A percentile compares a stretch with the other conserved stretches of the same genome.
Conservation (phyloP, 2,329 filamentous ascomycete genomes). For the Orbilia quercus region DNA sequence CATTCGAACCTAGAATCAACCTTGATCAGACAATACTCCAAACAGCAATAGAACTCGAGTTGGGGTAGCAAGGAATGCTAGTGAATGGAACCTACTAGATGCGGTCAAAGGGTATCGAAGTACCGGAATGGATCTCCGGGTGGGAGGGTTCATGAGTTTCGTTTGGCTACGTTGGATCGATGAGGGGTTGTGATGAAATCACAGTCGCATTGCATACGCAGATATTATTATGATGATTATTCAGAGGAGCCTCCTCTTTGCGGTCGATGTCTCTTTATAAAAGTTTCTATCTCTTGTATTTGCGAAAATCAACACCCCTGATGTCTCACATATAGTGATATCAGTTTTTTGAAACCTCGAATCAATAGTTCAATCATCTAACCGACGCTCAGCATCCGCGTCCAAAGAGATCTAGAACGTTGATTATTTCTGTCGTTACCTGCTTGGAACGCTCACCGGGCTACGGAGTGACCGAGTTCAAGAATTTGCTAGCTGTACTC, state of each 20-base stretch:
- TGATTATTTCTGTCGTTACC: too few relatives aligned
- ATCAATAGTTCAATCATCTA: too few relatives aligned
- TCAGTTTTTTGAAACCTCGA: too few relatives aligned
- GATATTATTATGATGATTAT: background rate
- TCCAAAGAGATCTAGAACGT: too few relatives aligned
- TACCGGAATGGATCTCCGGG: conserved; percentile 19
- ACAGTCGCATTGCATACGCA: background rate
- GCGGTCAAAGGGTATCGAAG: conserved; percentile 20
- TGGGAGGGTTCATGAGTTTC: too few relatives aligned
- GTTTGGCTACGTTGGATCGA: background rate
- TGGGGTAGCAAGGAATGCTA: background rate
- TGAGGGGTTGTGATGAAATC: background rate
- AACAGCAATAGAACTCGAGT: too few relatives aligned
- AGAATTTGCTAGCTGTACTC: too few relatives aligned
- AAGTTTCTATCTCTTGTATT: background rate
- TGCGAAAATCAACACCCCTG: background rate
- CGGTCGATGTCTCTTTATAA: background rate
- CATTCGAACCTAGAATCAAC: background rate
- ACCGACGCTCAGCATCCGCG: too few relatives aligned
- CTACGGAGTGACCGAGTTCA: too few relatives aligned
- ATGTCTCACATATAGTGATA: background rate
- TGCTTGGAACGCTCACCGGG: too few relatives aligned
- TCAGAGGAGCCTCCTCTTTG: background rate
- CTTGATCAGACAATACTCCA: background rate
- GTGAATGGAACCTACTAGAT: conserved; percentile 44